Evolutionary conservation across 2,329 filamentous ascomycete genomes (phyloP), one percentile per base, ranked within the genome.

Genomic region (Capronia americana): DNA sequence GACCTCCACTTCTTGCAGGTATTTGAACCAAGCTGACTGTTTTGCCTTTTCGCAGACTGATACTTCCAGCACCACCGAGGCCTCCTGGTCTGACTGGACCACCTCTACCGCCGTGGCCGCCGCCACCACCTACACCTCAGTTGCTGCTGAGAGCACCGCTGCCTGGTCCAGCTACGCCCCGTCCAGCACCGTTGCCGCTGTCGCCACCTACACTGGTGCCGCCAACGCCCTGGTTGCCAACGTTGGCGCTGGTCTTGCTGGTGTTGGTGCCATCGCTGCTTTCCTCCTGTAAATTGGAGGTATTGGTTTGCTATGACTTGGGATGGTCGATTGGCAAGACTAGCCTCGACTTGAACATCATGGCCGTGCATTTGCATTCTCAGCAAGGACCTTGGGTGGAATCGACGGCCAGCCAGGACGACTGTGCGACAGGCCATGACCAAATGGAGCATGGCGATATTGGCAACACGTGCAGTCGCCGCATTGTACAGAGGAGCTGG

Each of bases 191-290:
- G 46, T 48, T 41, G 50, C 69, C 2, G 64, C 61, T 57, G 53
- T 62, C 1, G 64, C 66, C 44, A 61, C 61, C 38, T 73, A 69
- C 70, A 73, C 71, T 62, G 71, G 71, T 61, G 71, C 67, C 58
- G 71, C 71, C 65, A 66, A 69, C 69, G 62, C 68, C 58, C 68
- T 71, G 55, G 70, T 65, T 63, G 61, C 66, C 56, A 71, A 71
- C 65, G 69, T 69, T 38, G 70, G 67, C 54, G 71, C 70, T 69
- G 71, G 68, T 70, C 67, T 73, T 69, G 71, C 71, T 51, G 71
- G 71, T 73, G 71, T 72, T 58, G 71, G 70, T 64, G 71, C 70
- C 67, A 65, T 73, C 53, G 71, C 70, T 63, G 69, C 70, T 65
- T 65, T 73, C 61, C 68, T 71, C 62, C 65, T 73, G 66, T 73